Percentiles rank a stretch among this genome's conserved stretches.
Evolutionary conservation across 108 stramenopile genomes (phyloP).

Genomic region (Discostella stelligeroides): DNA sequence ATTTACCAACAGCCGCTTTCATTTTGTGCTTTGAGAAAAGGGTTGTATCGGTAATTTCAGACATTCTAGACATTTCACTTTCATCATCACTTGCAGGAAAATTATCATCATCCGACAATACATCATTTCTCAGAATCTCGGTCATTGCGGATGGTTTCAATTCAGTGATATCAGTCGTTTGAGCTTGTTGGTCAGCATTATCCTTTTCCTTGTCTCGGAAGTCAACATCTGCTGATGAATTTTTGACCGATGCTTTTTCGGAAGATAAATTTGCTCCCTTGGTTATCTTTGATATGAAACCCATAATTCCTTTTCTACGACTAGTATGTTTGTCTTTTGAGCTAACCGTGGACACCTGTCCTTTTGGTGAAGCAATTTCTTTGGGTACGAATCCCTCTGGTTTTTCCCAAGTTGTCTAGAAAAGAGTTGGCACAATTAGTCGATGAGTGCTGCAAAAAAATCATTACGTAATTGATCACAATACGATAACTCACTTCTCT

Average conservation of each 20-base stretch:
- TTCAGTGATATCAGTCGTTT: background rate
- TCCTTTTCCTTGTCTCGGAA: background rate
- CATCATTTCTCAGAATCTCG: background rate
- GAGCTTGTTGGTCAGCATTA: background rate
- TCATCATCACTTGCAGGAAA: conserved; percentile 24
- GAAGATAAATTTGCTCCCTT: background rate
- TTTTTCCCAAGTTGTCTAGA: conserved; percentile 47
- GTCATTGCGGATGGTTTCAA: background rate
- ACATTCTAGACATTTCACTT: conserved; percentile 15
- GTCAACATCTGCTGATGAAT: background rate
- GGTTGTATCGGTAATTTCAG: conserved; percentile 22
- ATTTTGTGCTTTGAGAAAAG: conserved; percentile 36
- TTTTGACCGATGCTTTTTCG: conserved; percentile 5
- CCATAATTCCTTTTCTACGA: conserved; percentile 17
- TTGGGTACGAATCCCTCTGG: conserved; percentile 24
- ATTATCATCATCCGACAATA: conserved; percentile 2
- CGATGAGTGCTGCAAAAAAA: background rate
- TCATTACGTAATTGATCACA: background rate
- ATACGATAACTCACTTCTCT: conserved; percentile 58
- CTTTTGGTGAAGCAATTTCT: conserved; percentile 14
- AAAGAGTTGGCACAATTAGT: background rate
- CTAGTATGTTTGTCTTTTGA: conserved; percentile 8
- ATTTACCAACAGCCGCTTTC: conserved; percentile 20
- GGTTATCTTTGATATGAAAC: conserved; percentile 12
- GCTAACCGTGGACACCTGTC: background rate